Conservation (phyloP, 2,329 filamentous ascomycete genomes). For the Cladosporium austrohemisphaericum region DNA sequence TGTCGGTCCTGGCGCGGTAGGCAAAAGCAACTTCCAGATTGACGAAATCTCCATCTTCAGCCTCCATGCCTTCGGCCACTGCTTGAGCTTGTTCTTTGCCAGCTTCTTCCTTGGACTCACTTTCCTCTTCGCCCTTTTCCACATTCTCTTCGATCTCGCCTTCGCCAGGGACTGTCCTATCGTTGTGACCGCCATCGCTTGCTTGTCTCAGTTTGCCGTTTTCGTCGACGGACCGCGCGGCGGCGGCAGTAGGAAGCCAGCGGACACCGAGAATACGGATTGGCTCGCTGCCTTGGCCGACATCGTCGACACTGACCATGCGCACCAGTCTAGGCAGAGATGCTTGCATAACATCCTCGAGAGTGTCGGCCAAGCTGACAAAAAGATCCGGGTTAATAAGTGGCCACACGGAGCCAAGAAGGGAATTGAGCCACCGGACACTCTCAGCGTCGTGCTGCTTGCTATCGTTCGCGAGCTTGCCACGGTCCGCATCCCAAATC, state of each 20-base stretch:
- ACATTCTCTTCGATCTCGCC: constrained; percentile 39
- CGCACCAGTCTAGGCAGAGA: constrained; percentile 65
- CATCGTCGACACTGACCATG: constrained; percentile 72
- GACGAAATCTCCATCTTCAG: constrained; percentile 73
- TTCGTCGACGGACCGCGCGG: constrained; percentile 56
- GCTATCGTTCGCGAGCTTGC: constrained; percentile 48
- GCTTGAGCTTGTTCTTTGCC: constrained; percentile 31
- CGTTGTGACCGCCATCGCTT: constrained; percentile 46
- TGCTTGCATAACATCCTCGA: constrained; percentile 79
- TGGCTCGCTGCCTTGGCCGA: constrained; percentile 70
- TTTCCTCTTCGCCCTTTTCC: constrained; percentile 32
- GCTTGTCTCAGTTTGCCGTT: constrained; percentile 55
- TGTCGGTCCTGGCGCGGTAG: constrained; percentile 62
- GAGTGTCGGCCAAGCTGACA: constrained; percentile 61
- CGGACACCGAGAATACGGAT: constrained; percentile 67
- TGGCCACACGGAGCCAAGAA: constrained; percentile 67
- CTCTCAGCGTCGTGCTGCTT: constrained; percentile 58
- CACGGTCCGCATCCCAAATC: constrained; percentile 62
- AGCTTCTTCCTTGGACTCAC: constrained; percentile 26
- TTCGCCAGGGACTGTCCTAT: constrained; percentile 49
- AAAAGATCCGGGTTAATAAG: constrained; percentile 74
- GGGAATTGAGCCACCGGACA: constrained; percentile 67
- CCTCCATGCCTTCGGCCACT: constrained; percentile 57
- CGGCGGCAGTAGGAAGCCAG: constrained; percentile 69
- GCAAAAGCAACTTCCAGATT: constrained; percentile 73